Conservation (phyloP, 2,329 filamentous ascomycete species). For the Hypoxylon rubiginosum region DNA sequence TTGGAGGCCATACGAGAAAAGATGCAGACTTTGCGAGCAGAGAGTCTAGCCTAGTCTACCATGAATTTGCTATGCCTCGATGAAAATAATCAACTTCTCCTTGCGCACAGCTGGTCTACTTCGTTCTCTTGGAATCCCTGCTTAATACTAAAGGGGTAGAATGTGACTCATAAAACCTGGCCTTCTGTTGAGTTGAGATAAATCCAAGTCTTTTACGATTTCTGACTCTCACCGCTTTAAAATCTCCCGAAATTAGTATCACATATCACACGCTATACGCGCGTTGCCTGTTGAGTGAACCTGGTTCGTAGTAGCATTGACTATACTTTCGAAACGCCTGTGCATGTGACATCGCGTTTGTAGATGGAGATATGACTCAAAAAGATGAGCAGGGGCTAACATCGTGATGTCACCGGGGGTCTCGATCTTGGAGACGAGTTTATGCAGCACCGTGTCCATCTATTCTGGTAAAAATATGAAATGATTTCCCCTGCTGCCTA, state of each 20-base stretch:
- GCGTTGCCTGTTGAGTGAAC: slow-evolving; percentile 26
- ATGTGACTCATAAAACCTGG: too few relatives aligned
- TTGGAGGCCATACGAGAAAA: too few relatives aligned
- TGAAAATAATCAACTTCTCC: neutral
- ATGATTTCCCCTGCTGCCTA: neutral
- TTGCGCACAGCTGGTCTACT: neutral
- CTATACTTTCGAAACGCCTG: slow-evolving; percentile 34
- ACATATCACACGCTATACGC: neutral
- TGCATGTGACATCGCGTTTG: slow-evolving; percentile 44
- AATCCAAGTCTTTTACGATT: too few relatives aligned
- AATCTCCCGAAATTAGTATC: too few relatives aligned
- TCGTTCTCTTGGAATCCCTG: too few relatives aligned
- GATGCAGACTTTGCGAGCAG: too few relatives aligned
- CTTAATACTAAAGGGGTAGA: too few relatives aligned
- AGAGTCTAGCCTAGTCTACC: neutral
- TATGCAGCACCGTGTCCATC: neutral
- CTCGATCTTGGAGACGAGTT: neutral
- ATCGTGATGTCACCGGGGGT: slow-evolving; percentile 22
- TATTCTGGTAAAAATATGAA: neutral
- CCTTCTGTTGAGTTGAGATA: too few relatives aligned
- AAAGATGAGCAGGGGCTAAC: neutral
- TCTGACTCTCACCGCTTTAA: too few relatives aligned
- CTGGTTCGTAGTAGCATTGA: neutral
- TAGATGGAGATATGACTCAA: neutral
- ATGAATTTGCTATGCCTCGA: neutral